Percentiles rank a stretch among this genome's conserved stretches.
Conservation (phyloP, 176 grass and related monocot species). For the Lolium perenne region DNA sequence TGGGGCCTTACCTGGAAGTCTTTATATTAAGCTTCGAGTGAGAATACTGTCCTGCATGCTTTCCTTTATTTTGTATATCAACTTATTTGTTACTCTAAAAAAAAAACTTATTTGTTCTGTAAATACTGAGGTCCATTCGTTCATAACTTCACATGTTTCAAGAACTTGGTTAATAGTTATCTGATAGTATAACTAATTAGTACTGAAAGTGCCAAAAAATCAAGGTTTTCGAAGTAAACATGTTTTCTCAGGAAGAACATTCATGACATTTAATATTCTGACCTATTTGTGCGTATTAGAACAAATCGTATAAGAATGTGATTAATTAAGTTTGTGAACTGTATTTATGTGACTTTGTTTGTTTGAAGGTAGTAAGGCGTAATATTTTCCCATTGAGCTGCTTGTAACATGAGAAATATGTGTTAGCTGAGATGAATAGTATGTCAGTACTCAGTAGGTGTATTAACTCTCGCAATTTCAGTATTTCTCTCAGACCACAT, state of each 20-base stretch:
- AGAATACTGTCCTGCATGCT: slow-evolving; percentile 29
- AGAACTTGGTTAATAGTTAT: slow-evolving; percentile 14
- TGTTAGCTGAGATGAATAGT: not conserved
- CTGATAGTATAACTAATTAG: not conserved
- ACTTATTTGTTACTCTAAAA: slow-evolving; percentile 10
- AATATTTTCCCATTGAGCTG: not conserved
- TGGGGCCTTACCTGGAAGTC: slow-evolving; percentile 69
- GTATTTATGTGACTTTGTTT: slow-evolving; percentile 16
- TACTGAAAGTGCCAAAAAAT: slow-evolving; percentile 14
- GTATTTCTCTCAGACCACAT: slow-evolving; percentile 10
- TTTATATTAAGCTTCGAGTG: slow-evolving; percentile 88
- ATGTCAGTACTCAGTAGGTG: not conserved
- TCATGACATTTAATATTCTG: not conserved
- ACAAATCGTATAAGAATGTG: slow-evolving; percentile 3
- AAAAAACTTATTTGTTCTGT: slow-evolving; percentile 21
- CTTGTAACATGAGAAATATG: not conserved
- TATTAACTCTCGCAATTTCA: slow-evolving; percentile 24
- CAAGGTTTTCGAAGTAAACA: not conserved
- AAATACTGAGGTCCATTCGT: not conserved
- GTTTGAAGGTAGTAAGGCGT: not conserved
- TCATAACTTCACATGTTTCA: slow-evolving; percentile 6
- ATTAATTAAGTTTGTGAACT: slow-evolving; percentile 18
- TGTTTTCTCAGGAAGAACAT: not conserved
- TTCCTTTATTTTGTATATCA: not conserved
- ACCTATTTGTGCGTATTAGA: not conserved